phyloP scores from a whole-genome alignment of 495 filamentous ascomycete species.

The Pyrenula aspistea region DNA sequence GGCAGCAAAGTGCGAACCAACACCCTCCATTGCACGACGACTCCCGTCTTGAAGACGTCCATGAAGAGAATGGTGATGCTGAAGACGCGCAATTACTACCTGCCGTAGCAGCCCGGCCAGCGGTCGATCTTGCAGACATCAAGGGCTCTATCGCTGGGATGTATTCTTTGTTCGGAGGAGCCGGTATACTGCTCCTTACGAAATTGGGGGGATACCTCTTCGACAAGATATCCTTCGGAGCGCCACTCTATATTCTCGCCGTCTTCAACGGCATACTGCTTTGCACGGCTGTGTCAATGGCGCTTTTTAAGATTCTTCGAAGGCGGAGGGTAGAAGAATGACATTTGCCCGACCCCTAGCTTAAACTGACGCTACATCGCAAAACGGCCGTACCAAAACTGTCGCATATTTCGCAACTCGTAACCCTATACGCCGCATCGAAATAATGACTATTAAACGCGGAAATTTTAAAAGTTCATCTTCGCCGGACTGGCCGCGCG shows the following conservation, averaged over 20 bases:
- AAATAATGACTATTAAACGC: too few relatives aligned
- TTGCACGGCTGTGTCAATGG: constrained; percentile 9
- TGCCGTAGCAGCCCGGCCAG: constrained; percentile 5
- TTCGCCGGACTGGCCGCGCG: too few relatives aligned
- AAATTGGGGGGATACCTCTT: constrained; percentile 85
- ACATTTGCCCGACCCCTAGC: too few relatives aligned
- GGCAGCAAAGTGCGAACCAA: constrained; percentile 27
- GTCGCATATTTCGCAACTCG: too few relatives aligned
- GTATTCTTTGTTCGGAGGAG: constrained; percentile 84
- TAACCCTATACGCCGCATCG: too few relatives aligned
- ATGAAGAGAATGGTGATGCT: constrained; percentile 7
- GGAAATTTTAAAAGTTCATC: too few relatives aligned
- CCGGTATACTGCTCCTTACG: constrained; percentile 79
- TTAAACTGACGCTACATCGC: too few relatives aligned
- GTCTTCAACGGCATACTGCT: constrained; percentile 68
- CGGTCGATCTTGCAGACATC: constrained; percentile 34
- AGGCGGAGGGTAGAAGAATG: neutral
- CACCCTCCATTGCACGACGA: neutral
- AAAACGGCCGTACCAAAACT: too few relatives aligned
- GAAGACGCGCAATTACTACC: constrained; percentile 20
- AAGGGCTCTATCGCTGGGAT: constrained; percentile 92
- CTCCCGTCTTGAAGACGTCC: neutral
- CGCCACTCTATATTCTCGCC: constrained; percentile 89
- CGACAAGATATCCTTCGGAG: constrained; percentile 52
- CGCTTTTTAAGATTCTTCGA: neutral